Evolutionary conservation across 352 stramenopile species (phyloP).

Genomic region (Phytophthora litchii): DNA sequence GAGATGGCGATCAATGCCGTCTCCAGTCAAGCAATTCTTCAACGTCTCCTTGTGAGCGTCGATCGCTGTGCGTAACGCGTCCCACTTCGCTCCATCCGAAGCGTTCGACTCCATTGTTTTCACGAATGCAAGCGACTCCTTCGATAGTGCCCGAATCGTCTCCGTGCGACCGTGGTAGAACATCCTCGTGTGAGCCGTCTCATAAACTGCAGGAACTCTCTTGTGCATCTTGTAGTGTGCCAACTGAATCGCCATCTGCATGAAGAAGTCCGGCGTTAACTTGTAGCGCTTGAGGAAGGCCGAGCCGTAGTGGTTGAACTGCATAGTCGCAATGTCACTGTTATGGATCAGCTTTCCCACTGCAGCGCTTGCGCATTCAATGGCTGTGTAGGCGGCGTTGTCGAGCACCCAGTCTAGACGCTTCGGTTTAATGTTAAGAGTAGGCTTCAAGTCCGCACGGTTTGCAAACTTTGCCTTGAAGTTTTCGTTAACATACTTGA

Average conservation of each 20-base stretch:
- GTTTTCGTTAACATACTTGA: constrained; percentile 92
- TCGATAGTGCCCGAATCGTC: constrained; percentile 89
- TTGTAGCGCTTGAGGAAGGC: constrained; percentile 94
- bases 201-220: constrained; percentile 94
- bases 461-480: constrained; percentile 89
- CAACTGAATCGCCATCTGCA: constrained; percentile 97
- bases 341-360: constrained; percentile 93
- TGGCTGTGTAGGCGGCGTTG: constrained; percentile 77
- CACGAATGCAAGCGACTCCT: constrained; percentile 90
- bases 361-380: constrained; percentile 87
- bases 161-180: constrained; percentile 98
- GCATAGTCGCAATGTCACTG: constrained; percentile 90
- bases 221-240: constrained; percentile 96
- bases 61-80: constrained; percentile 91
- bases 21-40: constrained; percentile 77
- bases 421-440: constrained; percentile 67
- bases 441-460: constrained; percentile 71
- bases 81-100: constrained; percentile 74
- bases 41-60: constrained; percentile 92
- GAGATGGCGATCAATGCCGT: constrained; percentile 96
- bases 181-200: constrained; percentile 96
- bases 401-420: constrained; percentile 86
- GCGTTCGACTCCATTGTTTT: constrained; percentile 88
- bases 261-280: constrained; percentile 96
- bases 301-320: constrained; percentile 93